Conservation (phyloP, 495 filamentous ascomycete species). For the Aspergillus campestris region DNA sequence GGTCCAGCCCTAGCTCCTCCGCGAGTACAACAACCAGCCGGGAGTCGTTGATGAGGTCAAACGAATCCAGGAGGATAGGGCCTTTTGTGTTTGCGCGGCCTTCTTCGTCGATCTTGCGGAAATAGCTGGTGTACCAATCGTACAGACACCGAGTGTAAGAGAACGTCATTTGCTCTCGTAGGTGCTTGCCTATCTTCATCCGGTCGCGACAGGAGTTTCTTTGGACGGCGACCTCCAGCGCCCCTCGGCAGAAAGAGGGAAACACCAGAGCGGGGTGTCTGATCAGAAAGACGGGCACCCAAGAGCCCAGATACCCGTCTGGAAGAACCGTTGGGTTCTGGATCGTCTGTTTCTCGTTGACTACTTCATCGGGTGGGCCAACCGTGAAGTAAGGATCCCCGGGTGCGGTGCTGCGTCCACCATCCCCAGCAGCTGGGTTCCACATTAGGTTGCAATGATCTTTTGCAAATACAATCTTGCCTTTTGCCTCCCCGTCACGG, state of each 20-base stretch:
- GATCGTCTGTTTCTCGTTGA: slow-evolving; percentile 7
- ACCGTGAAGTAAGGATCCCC: neutral
- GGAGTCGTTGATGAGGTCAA: slow-evolving; percentile 26
- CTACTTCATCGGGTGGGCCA: neutral
- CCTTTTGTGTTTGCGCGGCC: neutral
- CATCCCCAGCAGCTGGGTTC: neutral
- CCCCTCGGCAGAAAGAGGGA: slow-evolving; percentile 21
- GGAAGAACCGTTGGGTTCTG: slow-evolving; percentile 25
- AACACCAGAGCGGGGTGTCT: slow-evolving; percentile 30
- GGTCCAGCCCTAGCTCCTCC: slow-evolving; percentile 20
- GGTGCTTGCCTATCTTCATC: neutral
- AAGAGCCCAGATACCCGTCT: slow-evolving; percentile 22
- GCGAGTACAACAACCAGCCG: slow-evolving; percentile 17
- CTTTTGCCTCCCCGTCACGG: slow-evolving; percentile 7
- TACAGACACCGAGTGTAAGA: slow-evolving; percentile 18
- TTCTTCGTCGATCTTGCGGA: neutral
- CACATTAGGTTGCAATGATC: slow-evolving; percentile 20
- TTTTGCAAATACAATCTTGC: slow-evolving; percentile 26
- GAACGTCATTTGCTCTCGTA: slow-evolving; percentile 12
- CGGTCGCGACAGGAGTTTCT: slow-evolving; percentile 3
- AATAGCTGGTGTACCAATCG: slow-evolving; percentile 14
- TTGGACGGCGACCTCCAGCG: neutral
- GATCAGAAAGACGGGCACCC: slow-evolving; percentile 26
- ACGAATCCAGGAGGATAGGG: slow-evolving; percentile 30
- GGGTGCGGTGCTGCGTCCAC: neutral